Conservation (phyloP, 2,329 filamentous ascomycete species). For the Aspergillus japonicus region DNA sequence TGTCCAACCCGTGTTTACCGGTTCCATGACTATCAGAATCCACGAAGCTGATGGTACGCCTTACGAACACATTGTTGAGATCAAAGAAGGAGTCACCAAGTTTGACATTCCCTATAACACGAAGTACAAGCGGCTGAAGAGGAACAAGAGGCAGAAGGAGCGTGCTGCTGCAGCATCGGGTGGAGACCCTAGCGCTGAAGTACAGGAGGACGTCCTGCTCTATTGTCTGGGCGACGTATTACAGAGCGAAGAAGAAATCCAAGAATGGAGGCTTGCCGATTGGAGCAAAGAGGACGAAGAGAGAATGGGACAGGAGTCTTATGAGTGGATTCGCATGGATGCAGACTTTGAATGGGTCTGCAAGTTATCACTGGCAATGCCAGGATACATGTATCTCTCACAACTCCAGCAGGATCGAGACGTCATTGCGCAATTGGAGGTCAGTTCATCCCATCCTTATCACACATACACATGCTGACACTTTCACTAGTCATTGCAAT, state of each 20-base stretch:
- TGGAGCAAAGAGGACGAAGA: constrained; percentile 88
- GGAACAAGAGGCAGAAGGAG: constrained; percentile 79
- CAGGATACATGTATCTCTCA: constrained; percentile 95
- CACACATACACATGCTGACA: constrained; percentile 1
- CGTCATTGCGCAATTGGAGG: constrained; percentile 78
- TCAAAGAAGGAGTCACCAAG: constrained; percentile 79
- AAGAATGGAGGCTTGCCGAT: constrained; percentile 80
- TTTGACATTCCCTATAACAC: constrained; percentile 98
- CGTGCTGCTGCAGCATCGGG: constrained; percentile 64
- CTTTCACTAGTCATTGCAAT: constrained; percentile 64
- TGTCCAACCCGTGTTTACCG: constrained; percentile 80
- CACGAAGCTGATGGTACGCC: constrained; percentile 97
- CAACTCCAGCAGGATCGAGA: constrained; percentile 96
- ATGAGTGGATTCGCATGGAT: constrained; percentile 98
- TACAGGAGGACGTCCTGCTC: constrained; percentile 76
- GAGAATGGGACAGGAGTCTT: constrained; percentile 92
- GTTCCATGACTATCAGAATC: constrained; percentile 95
- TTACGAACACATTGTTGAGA: constrained; percentile 96
- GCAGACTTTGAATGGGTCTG: constrained; percentile 98
- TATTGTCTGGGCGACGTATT: constrained; percentile 93
- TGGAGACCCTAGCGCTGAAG: constrained; percentile 62
- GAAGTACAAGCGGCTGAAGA: constrained; percentile 95
- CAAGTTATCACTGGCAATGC: constrained; percentile 77
- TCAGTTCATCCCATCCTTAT: constrained; percentile 25
- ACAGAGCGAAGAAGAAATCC: constrained; percentile 74